Base-by-base conservation (phyloP, 2,329 filamentous ascomycete species). In the Diaporthe sp. region DNA sequence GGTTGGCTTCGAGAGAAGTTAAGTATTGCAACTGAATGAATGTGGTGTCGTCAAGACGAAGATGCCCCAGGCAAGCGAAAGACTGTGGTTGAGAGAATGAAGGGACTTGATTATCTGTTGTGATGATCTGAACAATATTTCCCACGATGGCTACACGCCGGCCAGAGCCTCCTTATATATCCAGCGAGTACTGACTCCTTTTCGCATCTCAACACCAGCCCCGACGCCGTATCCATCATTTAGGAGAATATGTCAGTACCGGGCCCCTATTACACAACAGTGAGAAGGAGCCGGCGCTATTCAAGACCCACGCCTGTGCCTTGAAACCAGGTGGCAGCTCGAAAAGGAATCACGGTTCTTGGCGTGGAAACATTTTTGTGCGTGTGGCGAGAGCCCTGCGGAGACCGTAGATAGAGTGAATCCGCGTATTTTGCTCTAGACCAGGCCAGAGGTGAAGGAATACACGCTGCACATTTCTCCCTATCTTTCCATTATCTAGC, bases 351-450 rank as follows among this genome's bases (percentile, higher is more conserved):
- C 65, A 53, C 5, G 65, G 13, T 53, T 37, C 65, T 68, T 68
- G 65, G 65, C 65, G n/a, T 68, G 65, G 65, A 68, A 68, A 68
- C 65, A 68, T 19, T 68, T 68, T 68, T 68, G 46, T 53, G 65
- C 46, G 65, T 39, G 65, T 68, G 65, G 65, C 46, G 46, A 68
- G 65, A 68, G 28, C 44, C 3, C 22, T 68, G 62, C 62, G 62
- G 62, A 67, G 4, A 62, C 28, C 44, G 28, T 22, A 15, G 31
- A 28, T n/a, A n/a, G 31, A 25, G 31, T 39, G 9, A 68, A 19
- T 19, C 46, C 65, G 65, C 65, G 65, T 68, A 42, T 68, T 49
- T 49, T 25, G 46, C 34, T 37, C 65, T 42, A 19, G 65, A 25
- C 19, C n/a, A 13, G 39, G 13, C 39, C 46, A 68, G 65, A 46